Evolutionary conservation across 108 stramenopile genomes (phyloP).

Genomic region (Nitzschia palea): DNA sequence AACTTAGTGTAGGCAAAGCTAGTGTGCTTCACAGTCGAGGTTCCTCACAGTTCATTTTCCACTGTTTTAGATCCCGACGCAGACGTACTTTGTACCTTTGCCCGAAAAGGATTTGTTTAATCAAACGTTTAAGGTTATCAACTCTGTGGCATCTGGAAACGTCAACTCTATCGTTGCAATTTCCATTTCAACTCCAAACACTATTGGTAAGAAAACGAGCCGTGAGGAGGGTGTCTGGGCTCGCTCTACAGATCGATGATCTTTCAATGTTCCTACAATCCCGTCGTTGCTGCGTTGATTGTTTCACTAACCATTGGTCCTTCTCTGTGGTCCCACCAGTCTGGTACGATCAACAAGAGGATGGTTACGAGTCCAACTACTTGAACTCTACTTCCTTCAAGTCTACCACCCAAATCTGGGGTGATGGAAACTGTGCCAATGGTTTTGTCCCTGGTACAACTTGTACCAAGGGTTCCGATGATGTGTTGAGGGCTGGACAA

Average conservation of each 20-base stretch:
- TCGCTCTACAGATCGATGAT: too few species aligned
- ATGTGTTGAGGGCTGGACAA: slow-evolving; percentile 17
- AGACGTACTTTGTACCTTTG: slow-evolving; percentile 9
- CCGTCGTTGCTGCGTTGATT: too few species aligned
- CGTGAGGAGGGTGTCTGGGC: too few species aligned
- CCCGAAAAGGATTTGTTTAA: slow-evolving; percentile 21
- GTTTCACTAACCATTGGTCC: too few species aligned
- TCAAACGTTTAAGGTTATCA: slow-evolving; percentile 17
- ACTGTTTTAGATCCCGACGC: background rate
- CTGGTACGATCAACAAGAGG: background rate
- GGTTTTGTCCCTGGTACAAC: slow-evolving; percentile 18
- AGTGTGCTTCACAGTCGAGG: too few species aligned
- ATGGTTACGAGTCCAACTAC: background rate
- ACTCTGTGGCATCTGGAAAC: background rate
- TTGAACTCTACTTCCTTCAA: background rate
- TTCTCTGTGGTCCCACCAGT: too few species aligned
- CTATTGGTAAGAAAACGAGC: background rate
- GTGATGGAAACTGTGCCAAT: slow-evolving; percentile 27
- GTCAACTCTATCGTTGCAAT: background rate
- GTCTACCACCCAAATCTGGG: slow-evolving; percentile 27
- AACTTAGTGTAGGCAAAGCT: too few species aligned
- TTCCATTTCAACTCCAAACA: background rate
- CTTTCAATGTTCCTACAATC: too few species aligned
- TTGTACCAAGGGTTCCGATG: background rate
- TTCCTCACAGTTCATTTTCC: too few species aligned